phyloP scores from a whole-genome alignment of 139 green algal species.

The Closterium sp. region DNA sequence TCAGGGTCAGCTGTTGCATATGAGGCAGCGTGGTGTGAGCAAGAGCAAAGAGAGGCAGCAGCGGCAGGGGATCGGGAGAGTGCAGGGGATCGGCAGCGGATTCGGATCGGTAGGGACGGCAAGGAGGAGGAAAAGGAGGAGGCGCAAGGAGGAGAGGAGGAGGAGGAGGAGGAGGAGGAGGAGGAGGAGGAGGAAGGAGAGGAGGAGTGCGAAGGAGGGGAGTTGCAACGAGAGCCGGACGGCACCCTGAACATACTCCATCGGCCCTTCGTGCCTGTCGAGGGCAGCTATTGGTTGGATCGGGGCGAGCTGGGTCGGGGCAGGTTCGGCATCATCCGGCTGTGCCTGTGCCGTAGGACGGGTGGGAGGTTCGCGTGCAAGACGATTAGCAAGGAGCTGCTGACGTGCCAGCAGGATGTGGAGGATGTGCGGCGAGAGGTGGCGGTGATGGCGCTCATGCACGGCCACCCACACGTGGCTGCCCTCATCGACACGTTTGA shows the following conservation, averaged over 20 bases:
- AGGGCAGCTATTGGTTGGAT: neutral
- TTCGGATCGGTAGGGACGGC: neutral
- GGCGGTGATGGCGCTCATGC: neutral
- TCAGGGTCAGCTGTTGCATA: neutral
- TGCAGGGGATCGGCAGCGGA: too few relatives aligned
- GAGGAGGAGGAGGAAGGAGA: neutral
- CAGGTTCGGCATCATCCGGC: conserved; percentile 46
- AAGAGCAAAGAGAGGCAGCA: neutral
- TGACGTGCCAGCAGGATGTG: conserved; percentile 43
- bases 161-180: neutral
- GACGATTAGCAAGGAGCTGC: conserved; percentile 84
- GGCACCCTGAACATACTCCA: neutral
- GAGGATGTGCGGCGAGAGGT: neutral
- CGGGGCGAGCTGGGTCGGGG: conserved; percentile 39
- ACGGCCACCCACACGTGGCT: neutral
- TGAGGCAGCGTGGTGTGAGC: neutral
- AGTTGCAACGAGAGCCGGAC: neutral
- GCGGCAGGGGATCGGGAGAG: neutral
- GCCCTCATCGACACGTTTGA: neutral
- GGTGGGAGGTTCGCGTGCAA: conserved; percentile 74
- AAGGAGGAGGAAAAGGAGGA: neutral
- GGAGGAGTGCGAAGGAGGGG: neutral
- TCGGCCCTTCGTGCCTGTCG: neutral
- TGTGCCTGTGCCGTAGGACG: conserved; percentile 57
- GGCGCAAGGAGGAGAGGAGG: neutral